Conservation (phyloP, 176 grass and related monocot species). For the Eleusine coracana region DNA sequence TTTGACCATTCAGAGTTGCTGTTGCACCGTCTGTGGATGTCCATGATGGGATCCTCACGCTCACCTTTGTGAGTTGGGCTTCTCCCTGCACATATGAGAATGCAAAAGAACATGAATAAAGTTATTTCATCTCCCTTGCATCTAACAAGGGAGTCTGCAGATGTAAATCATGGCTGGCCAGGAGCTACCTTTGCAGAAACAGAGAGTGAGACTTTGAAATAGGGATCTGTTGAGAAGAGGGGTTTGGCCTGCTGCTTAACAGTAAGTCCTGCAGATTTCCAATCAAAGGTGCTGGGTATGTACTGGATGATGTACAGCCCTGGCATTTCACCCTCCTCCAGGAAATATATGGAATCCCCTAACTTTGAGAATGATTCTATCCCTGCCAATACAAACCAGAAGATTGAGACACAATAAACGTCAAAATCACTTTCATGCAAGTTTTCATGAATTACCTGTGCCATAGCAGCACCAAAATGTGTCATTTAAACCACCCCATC, state of each 20-base stretch:
- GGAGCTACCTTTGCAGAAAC: conserved; percentile 57
- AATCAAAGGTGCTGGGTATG: conserved; percentile 76
- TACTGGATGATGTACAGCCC: conserved; percentile 77
- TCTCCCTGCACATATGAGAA: conserved; percentile 38
- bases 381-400: conserved; percentile 39
- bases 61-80: conserved; percentile 52
- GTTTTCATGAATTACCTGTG: conserved; percentile 53
- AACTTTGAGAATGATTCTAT: conserved; percentile 95
- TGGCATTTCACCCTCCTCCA: conserved; percentile 59
- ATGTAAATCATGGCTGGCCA: background rate
- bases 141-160: background rate
- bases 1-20: conserved; percentile 64
- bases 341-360: conserved; percentile 91
- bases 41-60: conserved; percentile 85
- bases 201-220: conserved; percentile 58
- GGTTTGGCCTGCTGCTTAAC: conserved; percentile 60
- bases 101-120: background rate
- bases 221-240: conserved; percentile 49
- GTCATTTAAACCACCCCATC: conserved; percentile 75
- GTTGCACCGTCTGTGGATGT: conserved; percentile 44
- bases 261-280: conserved; percentile 57
- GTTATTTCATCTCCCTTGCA: background rate
- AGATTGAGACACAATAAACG: conserved; percentile 8
- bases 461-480: conserved; percentile 99
- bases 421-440: background rate